Evolutionary conservation across 2,329 filamentous ascomycete genomes (phyloP).

Genomic region (Cladobotryum mycophilum): DNA sequence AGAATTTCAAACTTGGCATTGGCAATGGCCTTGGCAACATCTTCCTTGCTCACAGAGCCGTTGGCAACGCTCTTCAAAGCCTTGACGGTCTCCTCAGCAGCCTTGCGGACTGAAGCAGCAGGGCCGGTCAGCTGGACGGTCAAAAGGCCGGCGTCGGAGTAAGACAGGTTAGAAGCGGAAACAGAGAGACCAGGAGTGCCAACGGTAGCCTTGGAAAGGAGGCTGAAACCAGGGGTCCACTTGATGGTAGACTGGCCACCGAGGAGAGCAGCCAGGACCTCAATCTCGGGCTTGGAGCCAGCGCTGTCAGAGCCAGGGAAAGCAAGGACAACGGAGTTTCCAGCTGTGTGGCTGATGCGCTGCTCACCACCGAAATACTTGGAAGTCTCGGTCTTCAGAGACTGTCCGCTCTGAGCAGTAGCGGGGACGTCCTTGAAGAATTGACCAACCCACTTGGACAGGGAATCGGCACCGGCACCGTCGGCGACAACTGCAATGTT

Average conservation of each 20-base stretch:
- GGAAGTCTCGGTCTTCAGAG: slow-evolving; percentile 55
- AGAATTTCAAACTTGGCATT: slow-evolving; percentile 90
- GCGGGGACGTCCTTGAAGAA: slow-evolving; percentile 75
- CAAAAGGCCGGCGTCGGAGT: slow-evolving; percentile 91
- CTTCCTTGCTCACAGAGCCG: slow-evolving; percentile 72
- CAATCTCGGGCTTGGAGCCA: slow-evolving; percentile 82
- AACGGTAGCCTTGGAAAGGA: slow-evolving; percentile 73
- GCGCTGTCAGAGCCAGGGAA: slow-evolving; percentile 84
- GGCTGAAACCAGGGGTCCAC: slow-evolving; percentile 89
- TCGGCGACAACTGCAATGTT: slow-evolving; percentile 91
- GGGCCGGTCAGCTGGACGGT: slow-evolving; percentile 74
- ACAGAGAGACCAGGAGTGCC: slow-evolving; percentile 60
- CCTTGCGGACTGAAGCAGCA: slow-evolving; percentile 65
- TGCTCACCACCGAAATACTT: slow-evolving; percentile 97
- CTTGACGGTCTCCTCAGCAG: slow-evolving; percentile 71
- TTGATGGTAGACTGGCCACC: slow-evolving; percentile 90
- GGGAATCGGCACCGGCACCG: slow-evolving; percentile 67
- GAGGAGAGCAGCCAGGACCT: slow-evolving; percentile 81
- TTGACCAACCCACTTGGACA: slow-evolving; percentile 85
- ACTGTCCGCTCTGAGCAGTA: slow-evolving; percentile 44
- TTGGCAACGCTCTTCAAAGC: slow-evolving; percentile 74
- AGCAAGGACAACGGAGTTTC: slow-evolving; percentile 81
- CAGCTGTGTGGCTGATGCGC: slow-evolving; percentile 68
- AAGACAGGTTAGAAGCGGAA: slow-evolving; percentile 70
- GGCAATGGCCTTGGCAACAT: slow-evolving; percentile 84